These are phyloP conservation scores for Neoscytalidium dimidiatum DNA, from an alignment of 2,329 filamentous ascomycete species.

Conservation along the genomic window DNA sequence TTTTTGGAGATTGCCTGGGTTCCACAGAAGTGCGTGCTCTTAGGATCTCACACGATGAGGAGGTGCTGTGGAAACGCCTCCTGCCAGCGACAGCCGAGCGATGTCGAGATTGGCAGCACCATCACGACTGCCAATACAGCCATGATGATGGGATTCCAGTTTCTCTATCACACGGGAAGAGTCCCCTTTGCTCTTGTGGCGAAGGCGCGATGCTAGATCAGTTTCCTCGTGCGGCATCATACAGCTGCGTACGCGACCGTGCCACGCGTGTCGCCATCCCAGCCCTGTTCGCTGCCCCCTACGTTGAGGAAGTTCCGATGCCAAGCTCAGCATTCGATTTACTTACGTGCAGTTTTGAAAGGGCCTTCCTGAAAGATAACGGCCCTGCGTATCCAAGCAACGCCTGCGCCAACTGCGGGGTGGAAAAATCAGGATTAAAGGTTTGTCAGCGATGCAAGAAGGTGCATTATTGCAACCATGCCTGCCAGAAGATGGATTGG, in stretches of 20 bases:
- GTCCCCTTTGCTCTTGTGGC: constrained; percentile 37
- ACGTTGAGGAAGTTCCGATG: neutral
- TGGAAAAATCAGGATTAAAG: neutral
- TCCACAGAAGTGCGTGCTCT: neutral
- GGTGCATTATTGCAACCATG: neutral
- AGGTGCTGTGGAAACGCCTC: neutral
- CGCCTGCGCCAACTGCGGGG: neutral
- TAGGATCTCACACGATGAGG: neutral
- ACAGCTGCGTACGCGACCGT: neutral
- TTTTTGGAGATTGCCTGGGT: neutral
- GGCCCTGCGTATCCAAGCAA: neutral
- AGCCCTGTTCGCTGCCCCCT: neutral
- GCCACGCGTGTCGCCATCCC: constrained; percentile 4
- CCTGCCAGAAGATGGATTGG: constrained; percentile 1
- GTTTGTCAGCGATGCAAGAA: neutral
- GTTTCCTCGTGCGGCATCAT: constrained; percentile 21
- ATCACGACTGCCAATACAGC: neutral
- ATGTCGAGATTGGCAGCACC: neutral
- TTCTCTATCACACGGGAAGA: neutral
- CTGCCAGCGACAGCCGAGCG: neutral
- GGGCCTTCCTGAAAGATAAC: neutral
- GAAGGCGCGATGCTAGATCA: constrained; percentile 28
- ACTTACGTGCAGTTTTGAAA: neutral
- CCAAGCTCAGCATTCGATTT: neutral
- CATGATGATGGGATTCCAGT: neutral